Percentiles rank a stretch among this genome's conserved stretches.
Conservation (phyloP, 2,329 filamentous ascomycete species). For the Mariannaea elegans region DNA sequence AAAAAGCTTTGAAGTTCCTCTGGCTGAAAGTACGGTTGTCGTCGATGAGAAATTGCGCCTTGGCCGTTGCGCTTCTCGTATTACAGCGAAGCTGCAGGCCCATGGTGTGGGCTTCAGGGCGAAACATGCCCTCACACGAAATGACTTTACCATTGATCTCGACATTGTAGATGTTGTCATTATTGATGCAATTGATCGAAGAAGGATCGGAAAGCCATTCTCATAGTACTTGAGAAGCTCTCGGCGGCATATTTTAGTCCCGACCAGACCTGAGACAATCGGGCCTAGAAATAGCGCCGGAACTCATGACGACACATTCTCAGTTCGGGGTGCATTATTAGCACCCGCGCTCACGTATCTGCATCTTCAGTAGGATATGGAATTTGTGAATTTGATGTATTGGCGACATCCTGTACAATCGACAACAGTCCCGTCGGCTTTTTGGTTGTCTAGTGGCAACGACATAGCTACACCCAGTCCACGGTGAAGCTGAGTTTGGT, state of each 20-base stretch:
- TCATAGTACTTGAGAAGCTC: slow-evolving; percentile 2
- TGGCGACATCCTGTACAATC: too few species aligned
- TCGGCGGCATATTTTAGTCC: slow-evolving; percentile 14
- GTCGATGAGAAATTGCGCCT: slow-evolving; percentile 33
- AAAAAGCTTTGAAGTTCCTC: slow-evolving; percentile 56
- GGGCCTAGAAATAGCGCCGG: slow-evolving; percentile 14
- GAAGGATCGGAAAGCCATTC: neutral
- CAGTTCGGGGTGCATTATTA: slow-evolving; percentile 11
- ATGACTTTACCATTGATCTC: slow-evolving; percentile 16
- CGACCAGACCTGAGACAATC: slow-evolving; percentile 2
- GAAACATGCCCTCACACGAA: slow-evolving; percentile 13
- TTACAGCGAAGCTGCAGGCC: slow-evolving; percentile 35
- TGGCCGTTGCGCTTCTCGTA: slow-evolving; percentile 11
- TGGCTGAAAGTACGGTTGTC: slow-evolving; percentile 15
- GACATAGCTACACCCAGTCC: too few species aligned
- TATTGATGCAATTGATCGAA: neutral
- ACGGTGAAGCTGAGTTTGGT: too few species aligned
- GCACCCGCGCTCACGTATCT: too few species aligned
- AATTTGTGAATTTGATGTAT: too few species aligned
- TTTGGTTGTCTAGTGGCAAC: too few species aligned
- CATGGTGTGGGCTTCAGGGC: slow-evolving; percentile 26
- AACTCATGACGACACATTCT: neutral
- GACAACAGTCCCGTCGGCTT: too few species aligned
- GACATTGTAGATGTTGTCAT: slow-evolving; percentile 5
- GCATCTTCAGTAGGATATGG: too few species aligned